Evolutionary conservation across 23 red algal genomes (phyloP).

Genomic region (Gracilariopsis chorda): DNA sequence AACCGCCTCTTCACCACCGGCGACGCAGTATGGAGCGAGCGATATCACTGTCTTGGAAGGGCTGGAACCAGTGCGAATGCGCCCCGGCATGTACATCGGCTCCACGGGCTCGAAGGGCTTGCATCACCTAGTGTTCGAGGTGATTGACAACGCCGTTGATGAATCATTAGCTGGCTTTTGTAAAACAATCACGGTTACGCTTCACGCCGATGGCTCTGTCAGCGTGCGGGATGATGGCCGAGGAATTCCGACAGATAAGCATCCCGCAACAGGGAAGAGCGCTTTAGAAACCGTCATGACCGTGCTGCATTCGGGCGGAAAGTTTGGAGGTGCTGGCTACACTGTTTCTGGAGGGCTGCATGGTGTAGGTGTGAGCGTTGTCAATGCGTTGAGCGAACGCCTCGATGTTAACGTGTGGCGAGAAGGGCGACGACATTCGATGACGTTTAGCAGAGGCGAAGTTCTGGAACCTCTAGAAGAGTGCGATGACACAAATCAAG

Average conservation of each 20-base stretch:
- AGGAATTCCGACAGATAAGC: constrained; percentile 89
- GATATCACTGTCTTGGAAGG: constrained; percentile 93
- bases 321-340: constrained; percentile 94
- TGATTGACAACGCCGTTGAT: constrained; percentile 98
- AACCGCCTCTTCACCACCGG: neutral
- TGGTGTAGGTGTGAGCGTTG: constrained; percentile 95
- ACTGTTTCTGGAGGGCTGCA: constrained; percentile 94
- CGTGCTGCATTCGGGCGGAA: constrained; percentile 95
- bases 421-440: constrained; percentile 45
- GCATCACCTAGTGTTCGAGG: constrained; percentile 97
- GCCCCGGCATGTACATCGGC: constrained; percentile 99
- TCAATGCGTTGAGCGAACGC: constrained; percentile 96
- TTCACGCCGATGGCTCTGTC: constrained; percentile 79
- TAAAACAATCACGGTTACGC: constrained; percentile 45
- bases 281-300: constrained; percentile 99
- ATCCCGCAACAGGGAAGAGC: constrained; percentile 87
- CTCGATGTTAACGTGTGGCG: constrained; percentile 72
- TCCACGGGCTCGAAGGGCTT: constrained; percentile 89
- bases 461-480: constrained; percentile 31
- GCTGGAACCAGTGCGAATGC: constrained; percentile 88
- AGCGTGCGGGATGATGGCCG: constrained; percentile 89
- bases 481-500: neutral
- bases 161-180: constrained; percentile 94
- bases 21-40: constrained; percentile 71
- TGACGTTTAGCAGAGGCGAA: constrained; percentile 79